phyloP scores from a whole-genome alignment of 768 basidiomycete species.

The Phanerochaete sordida region DNA sequence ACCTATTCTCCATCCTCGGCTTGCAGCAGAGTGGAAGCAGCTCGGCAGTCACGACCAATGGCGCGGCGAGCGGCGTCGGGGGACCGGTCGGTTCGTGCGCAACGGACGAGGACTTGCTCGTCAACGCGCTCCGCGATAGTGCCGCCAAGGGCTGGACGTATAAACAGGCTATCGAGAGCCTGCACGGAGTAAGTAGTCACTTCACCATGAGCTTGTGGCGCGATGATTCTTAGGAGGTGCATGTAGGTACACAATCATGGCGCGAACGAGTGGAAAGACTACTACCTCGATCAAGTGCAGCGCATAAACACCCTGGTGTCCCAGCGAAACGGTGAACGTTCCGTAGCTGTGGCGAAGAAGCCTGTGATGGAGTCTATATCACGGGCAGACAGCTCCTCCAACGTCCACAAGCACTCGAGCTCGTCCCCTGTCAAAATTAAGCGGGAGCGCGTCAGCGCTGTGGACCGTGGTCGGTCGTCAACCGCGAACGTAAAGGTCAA shows the following conservation, averaged over 20 bases:
- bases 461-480: background rate
- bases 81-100: constrained; percentile 44
- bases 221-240: constrained; percentile 1
- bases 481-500: background rate
- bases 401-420: background rate
- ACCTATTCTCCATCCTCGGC: background rate
- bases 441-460: background rate
- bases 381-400: background rate
- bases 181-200: constrained; percentile 56
- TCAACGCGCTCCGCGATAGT: constrained; percentile 41
- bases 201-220: background rate
- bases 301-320: constrained; percentile 44
- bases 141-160: constrained; percentile 44
- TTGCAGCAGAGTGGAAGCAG: background rate
- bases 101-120: constrained; percentile 57
- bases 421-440: background rate
- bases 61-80: background rate
- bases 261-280: constrained; percentile 75
- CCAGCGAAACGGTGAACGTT: background rate
- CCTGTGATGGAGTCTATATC: background rate
- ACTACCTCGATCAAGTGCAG: constrained; percentile 67
- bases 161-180: constrained; percentile 60
- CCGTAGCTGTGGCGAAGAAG: constrained; percentile 7
- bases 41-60: background rate
- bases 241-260: constrained; percentile 41